Percentiles rank a stretch among this genome's conserved stretches.
Conservation (phyloP, 2,329 filamentous ascomycete genomes). For the Chrysosporium keratinophilum region DNA sequence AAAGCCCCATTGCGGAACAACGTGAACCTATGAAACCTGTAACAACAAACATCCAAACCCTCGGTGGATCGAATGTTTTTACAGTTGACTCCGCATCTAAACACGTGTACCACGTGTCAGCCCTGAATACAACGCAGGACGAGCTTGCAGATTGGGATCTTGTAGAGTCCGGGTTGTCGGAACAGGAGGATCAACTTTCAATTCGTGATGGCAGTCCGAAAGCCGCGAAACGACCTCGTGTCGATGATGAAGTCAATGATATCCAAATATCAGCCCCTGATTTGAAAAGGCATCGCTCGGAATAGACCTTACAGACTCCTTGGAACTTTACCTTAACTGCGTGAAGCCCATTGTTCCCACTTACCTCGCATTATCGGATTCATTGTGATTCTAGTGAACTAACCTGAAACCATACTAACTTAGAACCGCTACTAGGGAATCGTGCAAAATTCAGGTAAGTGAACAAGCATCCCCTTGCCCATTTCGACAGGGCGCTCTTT, state of each 20-base stretch:
- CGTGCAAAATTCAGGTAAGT: conserved; percentile 6
- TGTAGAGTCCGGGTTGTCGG: conserved; percentile 28
- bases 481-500: background rate
- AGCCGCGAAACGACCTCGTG: conserved; percentile 13
- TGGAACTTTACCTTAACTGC: background rate
- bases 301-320: conserved; percentile 5
- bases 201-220: conserved; percentile 20
- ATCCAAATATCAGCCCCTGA: conserved; percentile 5
- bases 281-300: conserved; percentile 14
- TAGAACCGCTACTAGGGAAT: background rate
- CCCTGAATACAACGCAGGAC: conserved; percentile 19
- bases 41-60: background rate
- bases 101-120: conserved; percentile 21
- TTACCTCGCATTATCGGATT: background rate
- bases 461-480: background rate
- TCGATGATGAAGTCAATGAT: conserved; percentile 12
- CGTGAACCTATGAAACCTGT: background rate
- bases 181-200: conserved; percentile 24
- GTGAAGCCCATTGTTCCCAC: background rate
- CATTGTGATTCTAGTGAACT: background rate
- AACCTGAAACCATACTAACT: background rate
- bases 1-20: conserved; percentile 17
- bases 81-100: conserved; percentile 12
- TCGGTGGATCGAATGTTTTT: conserved; percentile 3
- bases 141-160: conserved; percentile 3